Percentiles rank a stretch among this genome's conserved stretches.
phyloP scores from a whole-genome alignment of 73 alveolate species.

The Tetrahymena malaccensis region DNA sequence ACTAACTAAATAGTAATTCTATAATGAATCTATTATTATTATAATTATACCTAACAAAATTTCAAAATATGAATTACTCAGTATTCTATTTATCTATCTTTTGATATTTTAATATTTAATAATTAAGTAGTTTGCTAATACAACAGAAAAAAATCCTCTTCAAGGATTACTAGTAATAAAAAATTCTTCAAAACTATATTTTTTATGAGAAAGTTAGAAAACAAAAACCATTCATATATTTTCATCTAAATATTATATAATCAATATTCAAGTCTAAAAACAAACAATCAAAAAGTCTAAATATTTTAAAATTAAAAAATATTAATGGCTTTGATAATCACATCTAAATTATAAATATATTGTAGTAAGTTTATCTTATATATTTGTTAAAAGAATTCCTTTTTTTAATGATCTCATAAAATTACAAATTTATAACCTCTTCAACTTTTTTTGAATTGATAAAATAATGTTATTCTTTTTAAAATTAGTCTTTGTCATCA shows the following conservation, averaged over 20 bases:
- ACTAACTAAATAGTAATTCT: not conserved
- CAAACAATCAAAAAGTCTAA: too few species aligned
- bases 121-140: not conserved
- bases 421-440: too few species aligned
- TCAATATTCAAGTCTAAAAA: too few species aligned
- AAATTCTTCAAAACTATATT: not conserved
- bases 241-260: not conserved
- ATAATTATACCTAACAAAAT: not conserved
- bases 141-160: not conserved
- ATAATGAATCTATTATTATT: not conserved
- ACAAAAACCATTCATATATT: not conserved
- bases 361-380: too few species aligned
- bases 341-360: too few species aligned
- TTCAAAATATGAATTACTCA: not conserved
- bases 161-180: not conserved
- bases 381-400: too few species aligned
- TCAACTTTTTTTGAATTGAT: too few species aligned
- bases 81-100: not conserved
- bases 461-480: too few species aligned
- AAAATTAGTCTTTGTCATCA: too few species aligned
- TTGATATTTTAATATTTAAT: not conserved
- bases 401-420: too few species aligned
- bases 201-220: not conserved
- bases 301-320: too few species aligned
- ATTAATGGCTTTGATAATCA: too few species aligned